A percentile compares a stretch with the other conserved stretches of the same genome.
Evolutionary conservation across 331 rosid genomes (phyloP).

Genomic region (Saraca asoca): DNA sequence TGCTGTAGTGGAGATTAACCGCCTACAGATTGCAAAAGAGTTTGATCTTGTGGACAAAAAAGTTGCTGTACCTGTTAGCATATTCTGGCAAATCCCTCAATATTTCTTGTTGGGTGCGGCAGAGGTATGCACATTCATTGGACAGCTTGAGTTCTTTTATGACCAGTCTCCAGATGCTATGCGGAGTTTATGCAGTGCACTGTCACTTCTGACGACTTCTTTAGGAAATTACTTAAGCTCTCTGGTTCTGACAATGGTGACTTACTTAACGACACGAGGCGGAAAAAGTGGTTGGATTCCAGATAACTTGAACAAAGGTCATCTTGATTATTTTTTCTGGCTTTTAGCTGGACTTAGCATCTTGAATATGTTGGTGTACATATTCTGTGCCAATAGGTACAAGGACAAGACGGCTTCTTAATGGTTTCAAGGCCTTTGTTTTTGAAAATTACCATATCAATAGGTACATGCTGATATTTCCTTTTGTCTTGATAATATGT

Average conservation of each 20-base stretch:
- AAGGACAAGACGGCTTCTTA: slow-evolving; percentile 36
- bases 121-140: slow-evolving; percentile 44
- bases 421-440: too few relatives aligned
- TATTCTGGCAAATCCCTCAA: slow-evolving; percentile 78
- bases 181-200: slow-evolving; percentile 50
- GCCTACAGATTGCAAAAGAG: slow-evolving; percentile 18
- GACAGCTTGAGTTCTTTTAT: slow-evolving; percentile 53
- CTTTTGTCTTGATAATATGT: too few relatives aligned
- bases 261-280: slow-evolving; percentile 36
- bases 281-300: slow-evolving; percentile 56
- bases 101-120: slow-evolving; percentile 53
- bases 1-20: slow-evolving; percentile 3
- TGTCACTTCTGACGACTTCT: slow-evolving; percentile 41
- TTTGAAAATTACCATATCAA: too few relatives aligned
- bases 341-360: slow-evolving; percentile 44
- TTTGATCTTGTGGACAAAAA: not conserved
- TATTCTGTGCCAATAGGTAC: slow-evolving; percentile 37
- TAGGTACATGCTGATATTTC: too few relatives aligned
- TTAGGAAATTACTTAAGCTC: slow-evolving; percentile 50
- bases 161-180: slow-evolving; percentile 50
- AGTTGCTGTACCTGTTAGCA: slow-evolving; percentile 26
- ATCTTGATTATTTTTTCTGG: slow-evolving; percentile 37
- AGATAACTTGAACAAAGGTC: slow-evolving; percentile 41
- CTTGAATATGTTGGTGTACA: slow-evolving; percentile 36
- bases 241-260: slow-evolving; percentile 39